Evolutionary conservation across 805 yeast genomes (phyloP).

Genomic region (Kodamaea laetipori): DNA sequence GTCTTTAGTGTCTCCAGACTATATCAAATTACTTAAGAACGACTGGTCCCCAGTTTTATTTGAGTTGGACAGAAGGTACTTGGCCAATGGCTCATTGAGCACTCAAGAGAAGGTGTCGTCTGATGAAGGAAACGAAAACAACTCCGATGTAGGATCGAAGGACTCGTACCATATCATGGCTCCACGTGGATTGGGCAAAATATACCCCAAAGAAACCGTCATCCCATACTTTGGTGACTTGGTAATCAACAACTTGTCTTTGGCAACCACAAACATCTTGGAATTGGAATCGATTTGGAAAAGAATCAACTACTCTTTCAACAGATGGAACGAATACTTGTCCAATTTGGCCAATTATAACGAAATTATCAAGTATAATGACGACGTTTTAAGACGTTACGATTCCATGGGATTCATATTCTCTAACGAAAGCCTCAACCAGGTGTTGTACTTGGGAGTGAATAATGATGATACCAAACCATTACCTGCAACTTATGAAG

Average conservation of each 20-base stretch:
- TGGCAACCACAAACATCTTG: conserved; percentile 36
- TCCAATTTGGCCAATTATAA: conserved; percentile 48
- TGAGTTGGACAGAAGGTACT: conserved; percentile 77
- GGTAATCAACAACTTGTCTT: conserved; percentile 46
- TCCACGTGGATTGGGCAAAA: conserved; percentile 81
- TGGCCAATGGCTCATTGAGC: conserved; percentile 38
- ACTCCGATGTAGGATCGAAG: conserved; percentile 18
- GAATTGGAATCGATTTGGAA: conserved; percentile 67
- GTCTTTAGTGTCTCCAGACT: conserved; percentile 64
- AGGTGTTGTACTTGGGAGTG: conserved; percentile 43
- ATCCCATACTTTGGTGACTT: conserved; percentile 92
- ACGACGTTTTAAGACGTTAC: conserved; percentile 41
- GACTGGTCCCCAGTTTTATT: conserved; percentile 94
- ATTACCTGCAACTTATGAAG: conserved; percentile 19
- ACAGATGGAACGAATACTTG: conserved; percentile 80
- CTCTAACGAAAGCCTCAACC: conserved; percentile 46
- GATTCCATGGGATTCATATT: conserved; percentile 46
- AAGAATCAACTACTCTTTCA: conserved; percentile 69
- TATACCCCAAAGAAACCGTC: conserved; percentile 72
- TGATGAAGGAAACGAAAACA: conserved; percentile 2
- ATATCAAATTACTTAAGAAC: conserved; percentile 60
- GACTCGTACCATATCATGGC: conserved; percentile 75
- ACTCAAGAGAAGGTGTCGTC: conserved; percentile 17
- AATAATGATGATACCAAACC: conserved; percentile 33
- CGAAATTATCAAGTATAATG: conserved; percentile 41